Base-by-base conservation (phyloP, 1,284 basidiomycete genomes). In the Cryptococcus amylolentus region DNA sequence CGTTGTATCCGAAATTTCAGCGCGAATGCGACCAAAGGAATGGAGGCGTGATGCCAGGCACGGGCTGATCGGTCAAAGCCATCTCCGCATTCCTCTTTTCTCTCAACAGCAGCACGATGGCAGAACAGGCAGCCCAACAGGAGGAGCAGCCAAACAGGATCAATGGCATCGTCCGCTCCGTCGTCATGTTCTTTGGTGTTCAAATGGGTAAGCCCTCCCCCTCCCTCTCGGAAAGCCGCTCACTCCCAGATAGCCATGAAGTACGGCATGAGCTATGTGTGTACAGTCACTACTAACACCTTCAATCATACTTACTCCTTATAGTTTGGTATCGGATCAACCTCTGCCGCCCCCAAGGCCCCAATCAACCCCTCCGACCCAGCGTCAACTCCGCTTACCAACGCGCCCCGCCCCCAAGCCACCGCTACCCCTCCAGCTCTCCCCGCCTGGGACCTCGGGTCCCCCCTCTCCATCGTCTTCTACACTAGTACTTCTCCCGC, bases 401-500 rank as follows among this genome's bases (percentile, higher is more conserved):
- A 45, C 26, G 49, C 39, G 13, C 41, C 37, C 16, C 39, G 38
- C 23, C 20, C 37, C 26, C n/a, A 48, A 13, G 43, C 64, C 13
- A 49, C 20, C 10, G 28, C 52, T 10, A 51, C 61, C 49, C 43
- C 41, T 6, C 46, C 23, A 23, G 73, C 72, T 35, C 31, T 55
- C 2, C 75, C 77, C 3, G 58, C 72, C 27, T 80, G 79, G 79
- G 69, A 72, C 3, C 50, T 65, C 20, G 77, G 78, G 23, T 79
- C 79, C 2, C 69, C 70, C 3, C 59, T 80, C 31, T 71, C 75
- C 20, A 86, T 93, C 83, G 83, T 91, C 52, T 83, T 94, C 7
- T 84, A 87, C 69, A 78, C 92, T 23, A 86, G 77, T 80, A 83
- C 41, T 77, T 64, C 69, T 38, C 56, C 57, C 10, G 39, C 63